These are phyloP conservation scores for Auricularia heimuer DNA, from an alignment of 768 basidiomycete genomes.

Conservation along the genomic window DNA sequence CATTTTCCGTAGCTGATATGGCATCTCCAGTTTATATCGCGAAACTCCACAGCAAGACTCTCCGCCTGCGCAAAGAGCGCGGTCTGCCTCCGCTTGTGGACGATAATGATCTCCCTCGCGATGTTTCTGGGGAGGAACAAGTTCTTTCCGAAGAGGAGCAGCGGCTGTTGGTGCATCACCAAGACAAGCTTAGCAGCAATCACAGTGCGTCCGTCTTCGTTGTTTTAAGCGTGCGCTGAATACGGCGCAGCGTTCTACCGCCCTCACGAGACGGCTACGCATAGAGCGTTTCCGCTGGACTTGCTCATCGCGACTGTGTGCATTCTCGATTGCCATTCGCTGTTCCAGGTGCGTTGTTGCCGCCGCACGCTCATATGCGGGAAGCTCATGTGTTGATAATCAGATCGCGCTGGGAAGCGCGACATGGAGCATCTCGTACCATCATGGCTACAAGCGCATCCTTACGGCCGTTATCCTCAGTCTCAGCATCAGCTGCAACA, in stretches of 20 bases:
- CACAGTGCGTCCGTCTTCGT: neutral
- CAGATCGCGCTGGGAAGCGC: neutral
- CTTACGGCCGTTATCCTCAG: neutral
- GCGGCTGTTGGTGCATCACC: neutral
- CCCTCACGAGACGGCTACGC: neutral
- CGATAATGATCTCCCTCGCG: neutral
- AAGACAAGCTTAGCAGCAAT: neutral
- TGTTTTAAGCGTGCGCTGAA: neutral
- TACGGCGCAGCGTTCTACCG: neutral
- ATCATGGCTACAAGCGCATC: neutral
- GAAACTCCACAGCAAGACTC: neutral
- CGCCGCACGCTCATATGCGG: no score
- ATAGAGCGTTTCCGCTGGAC: neutral
- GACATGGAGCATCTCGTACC: constrained; percentile 3
- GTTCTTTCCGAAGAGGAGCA: neutral
- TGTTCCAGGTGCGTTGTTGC: neutral
- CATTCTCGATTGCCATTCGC: neutral
- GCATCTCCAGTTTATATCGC: neutral
- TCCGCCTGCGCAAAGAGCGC: neutral
- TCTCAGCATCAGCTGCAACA: neutral
- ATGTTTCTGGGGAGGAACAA: neutral
- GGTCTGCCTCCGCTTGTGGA: neutral
- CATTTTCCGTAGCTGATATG: neutral
- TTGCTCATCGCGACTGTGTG: constrained; percentile 1
- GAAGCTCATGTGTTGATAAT: no score